Percentiles rank a stretch among this genome's conserved stretches.
These are phyloP conservation scores for Nicotiana paniculata DNA, from an alignment of 257 asterid species.

Conservation along the genomic window DNA sequence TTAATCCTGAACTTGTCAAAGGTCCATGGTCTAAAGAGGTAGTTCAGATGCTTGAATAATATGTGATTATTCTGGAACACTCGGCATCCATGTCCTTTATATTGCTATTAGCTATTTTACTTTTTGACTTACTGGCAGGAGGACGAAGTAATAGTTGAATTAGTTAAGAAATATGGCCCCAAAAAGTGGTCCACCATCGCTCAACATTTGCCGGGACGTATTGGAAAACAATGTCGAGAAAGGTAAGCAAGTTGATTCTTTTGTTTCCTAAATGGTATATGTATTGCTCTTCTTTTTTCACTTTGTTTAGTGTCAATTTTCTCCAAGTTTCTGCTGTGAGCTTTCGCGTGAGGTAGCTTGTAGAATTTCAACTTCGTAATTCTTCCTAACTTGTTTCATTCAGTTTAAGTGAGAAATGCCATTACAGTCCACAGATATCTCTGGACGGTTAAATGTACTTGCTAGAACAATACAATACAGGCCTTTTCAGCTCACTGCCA, in stretches of 20 bases:
- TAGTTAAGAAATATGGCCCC: conserved; percentile 76
- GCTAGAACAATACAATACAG: conserved; percentile 38
- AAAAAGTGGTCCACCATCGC: conserved; percentile 97
- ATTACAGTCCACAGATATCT: conserved; percentile 26
- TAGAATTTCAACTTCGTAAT: background rate
- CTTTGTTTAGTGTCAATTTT: background rate
- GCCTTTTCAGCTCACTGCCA: conserved; percentile 53
- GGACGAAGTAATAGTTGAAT: conserved; percentile 68
- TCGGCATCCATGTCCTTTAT: conserved; percentile 2
- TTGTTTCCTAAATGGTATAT: background rate
- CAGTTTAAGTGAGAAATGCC: conserved; percentile 13
- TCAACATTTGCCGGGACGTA: conserved; percentile 93
- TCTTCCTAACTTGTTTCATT: background rate
- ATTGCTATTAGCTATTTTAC: conserved; percentile 3
- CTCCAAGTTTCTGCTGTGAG: background rate
- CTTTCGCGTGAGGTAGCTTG: background rate
- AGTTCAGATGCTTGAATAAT: background rate
- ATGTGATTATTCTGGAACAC: background rate
- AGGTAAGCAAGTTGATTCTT: conserved; percentile 36
- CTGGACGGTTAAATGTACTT: conserved; percentile 53
- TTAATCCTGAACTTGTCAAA: conserved; percentile 90
- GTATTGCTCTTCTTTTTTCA: background rate
- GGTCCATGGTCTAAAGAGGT: conserved; percentile 99
- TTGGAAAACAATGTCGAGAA: conserved; percentile 97
- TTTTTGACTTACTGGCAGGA: conserved; percentile 42